These are phyloP conservation scores for Polygonum maritimum DNA, from an alignment of 148 eudicot species.

Conservation along the genomic window DNA sequence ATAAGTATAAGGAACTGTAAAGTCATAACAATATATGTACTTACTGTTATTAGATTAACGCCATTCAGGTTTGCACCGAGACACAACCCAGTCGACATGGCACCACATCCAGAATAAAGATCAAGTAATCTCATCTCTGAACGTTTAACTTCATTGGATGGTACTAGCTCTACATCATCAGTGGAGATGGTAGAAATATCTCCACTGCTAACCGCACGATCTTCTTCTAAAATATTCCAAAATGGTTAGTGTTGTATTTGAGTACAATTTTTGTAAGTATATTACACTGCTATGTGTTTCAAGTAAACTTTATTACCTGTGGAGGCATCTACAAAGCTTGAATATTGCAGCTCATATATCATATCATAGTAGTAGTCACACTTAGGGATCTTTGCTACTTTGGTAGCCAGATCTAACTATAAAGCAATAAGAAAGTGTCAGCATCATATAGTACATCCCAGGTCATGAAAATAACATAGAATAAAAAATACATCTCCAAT, in stretches of 20 bases:
- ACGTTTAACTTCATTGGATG: background rate
- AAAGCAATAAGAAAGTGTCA: background rate
- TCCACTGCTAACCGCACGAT: slow-evolving; percentile 25
- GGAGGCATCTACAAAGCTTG: slow-evolving; percentile 37
- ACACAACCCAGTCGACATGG: slow-evolving; percentile 76
- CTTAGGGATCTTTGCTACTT: slow-evolving; percentile 14
- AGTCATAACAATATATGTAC: slow-evolving; percentile 5
- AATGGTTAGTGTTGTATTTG: background rate
- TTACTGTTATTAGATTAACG: slow-evolving; percentile 61
- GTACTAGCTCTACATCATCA: slow-evolving; percentile 34
- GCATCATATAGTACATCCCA: background rate
- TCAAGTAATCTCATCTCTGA: slow-evolving; percentile 33
- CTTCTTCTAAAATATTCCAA: slow-evolving; percentile 20
- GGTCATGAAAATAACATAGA: background rate
- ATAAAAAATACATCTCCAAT: background rate
- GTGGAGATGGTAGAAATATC: slow-evolving; percentile 55
- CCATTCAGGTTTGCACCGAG: slow-evolving; percentile 49
- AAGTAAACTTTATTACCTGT: slow-evolving; percentile 25
- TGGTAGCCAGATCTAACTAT: slow-evolving; percentile 38
- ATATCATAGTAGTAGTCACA: slow-evolving; percentile 72
- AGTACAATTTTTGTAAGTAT: background rate
- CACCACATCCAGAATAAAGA: slow-evolving; percentile 70
- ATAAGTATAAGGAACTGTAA: no score
- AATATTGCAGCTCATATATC: slow-evolving; percentile 45
- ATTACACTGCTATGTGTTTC: no score